Evolutionary conservation across 257 asterid species (phyloP).

Genomic region (Paulownia fortunei): DNA sequence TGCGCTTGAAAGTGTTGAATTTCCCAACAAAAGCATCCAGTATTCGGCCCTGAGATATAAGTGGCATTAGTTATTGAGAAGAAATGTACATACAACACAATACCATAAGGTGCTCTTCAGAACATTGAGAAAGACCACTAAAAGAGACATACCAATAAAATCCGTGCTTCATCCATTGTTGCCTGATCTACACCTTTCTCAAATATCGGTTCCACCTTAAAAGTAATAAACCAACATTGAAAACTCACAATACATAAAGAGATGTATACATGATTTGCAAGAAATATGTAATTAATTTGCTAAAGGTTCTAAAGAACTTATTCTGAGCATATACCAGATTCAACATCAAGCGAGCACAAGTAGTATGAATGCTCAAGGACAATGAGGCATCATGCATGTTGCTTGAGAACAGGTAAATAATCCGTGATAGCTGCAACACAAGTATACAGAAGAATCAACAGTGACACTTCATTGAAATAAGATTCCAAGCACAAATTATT

Average conservation of each 20-base stretch:
- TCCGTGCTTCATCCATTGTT: conserved; percentile 95
- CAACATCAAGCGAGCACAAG: conserved; percentile 99
- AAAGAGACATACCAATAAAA: conserved; percentile 68
- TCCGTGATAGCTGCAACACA: conserved; percentile 84
- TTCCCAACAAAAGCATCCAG: conserved; percentile 99
- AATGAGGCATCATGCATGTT: conserved; percentile 98
- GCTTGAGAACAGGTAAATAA: conserved; percentile 96
- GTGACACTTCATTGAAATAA: conserved; percentile 9
- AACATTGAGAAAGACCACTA: conserved; percentile 22
- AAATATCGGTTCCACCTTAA: conserved; percentile 95
- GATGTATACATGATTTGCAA: background rate
- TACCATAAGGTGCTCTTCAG: conserved; percentile 1
- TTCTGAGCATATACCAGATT: conserved; percentile 73
- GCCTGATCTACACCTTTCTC: conserved; percentile 96
- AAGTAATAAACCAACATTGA: conserved; percentile 28
- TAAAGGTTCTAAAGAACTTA: conserved; percentile 14
- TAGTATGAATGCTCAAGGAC: conserved; percentile 97
- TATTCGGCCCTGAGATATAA: conserved; percentile 80
- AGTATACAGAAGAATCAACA: conserved; percentile 31
- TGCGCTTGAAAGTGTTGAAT: conserved; percentile 94
- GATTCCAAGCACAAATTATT: conserved; percentile 11
- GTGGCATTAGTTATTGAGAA: conserved; percentile 25
- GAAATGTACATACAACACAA: conserved; percentile 7
- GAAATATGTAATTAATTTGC: background rate
- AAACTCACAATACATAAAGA: conserved; percentile 4